phyloP scores from a whole-genome alignment of 805 yeast species.

The Zygotorulaspora florentina region DNA sequence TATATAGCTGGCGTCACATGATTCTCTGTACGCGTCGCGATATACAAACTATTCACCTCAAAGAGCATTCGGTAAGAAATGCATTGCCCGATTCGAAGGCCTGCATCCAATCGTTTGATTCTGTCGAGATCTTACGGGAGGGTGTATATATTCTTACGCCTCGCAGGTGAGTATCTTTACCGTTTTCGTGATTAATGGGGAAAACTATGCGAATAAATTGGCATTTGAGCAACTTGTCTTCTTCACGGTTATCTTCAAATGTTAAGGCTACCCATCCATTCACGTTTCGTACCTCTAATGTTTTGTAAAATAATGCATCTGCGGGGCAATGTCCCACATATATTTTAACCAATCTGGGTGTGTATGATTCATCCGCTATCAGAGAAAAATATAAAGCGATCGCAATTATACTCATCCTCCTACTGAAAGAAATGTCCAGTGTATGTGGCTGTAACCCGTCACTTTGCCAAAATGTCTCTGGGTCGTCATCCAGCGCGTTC shows the following conservation, averaged over 20 bases:
- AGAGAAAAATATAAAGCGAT: conserved; percentile 70
- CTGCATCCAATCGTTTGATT: conserved; percentile 12
- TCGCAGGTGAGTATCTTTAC: conserved; percentile 89
- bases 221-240: conserved; percentile 26
- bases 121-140: conserved; percentile 10
- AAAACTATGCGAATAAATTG: conserved; percentile 30
- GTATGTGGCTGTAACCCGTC: conserved; percentile 90
- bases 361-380: conserved; percentile 80
- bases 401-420: conserved; percentile 62
- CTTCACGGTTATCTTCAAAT: conserved; percentile 24
- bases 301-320: conserved; percentile 29
- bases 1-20: neutral
- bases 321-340: conserved; percentile 32
- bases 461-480: conserved; percentile 84
- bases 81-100: conserved; percentile 7
- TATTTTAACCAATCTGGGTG: conserved; percentile 50
- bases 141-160: conserved; percentile 46
- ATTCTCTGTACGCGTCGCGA: neutral
- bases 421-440: conserved; percentile 74
- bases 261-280: conserved; percentile 34
- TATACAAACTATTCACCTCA: conserved; percentile 1
- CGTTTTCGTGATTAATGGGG: conserved; percentile 77
- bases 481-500: conserved; percentile 70
- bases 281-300: conserved; percentile 24
- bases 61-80: conserved; percentile 10